Base-by-base conservation (phyloP, 768 basidiomycete genomes). In the Russula sp. region DNA sequence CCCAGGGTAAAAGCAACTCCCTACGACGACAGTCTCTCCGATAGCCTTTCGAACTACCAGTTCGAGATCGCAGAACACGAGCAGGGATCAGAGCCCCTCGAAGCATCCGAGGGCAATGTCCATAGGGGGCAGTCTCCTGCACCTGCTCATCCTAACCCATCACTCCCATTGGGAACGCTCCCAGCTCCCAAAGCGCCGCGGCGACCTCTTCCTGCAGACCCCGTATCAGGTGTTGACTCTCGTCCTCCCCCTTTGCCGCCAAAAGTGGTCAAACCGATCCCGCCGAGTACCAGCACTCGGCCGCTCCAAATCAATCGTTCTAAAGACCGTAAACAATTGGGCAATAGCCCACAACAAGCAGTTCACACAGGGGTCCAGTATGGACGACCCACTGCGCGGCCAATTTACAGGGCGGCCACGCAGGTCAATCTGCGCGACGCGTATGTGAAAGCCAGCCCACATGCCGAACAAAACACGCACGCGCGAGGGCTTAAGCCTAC, bases 261-360 rank as follows among this genome's bases (percentile, higher is more conserved):
- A 10, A 47, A 7, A 40, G 20, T 5, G 27, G 18, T 6, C 16
- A 55, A 13, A 45, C 57, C 31, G 11, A 27, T 50, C 6, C 34
- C 16, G 2, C 22, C 48, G 18, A 32, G 8, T 0, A n/a, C 58
- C 18, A 34, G 47, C 20, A 56, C 63, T 32, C 63, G 54, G 14
- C 63, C 58, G 6, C 53, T 64, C 14, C 54, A 34, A 14, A 64
- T 64, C 16, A 32, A 60, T 13, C 63, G 54, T 60, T 50, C 54
- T n/a, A 60, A 39, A 53, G 55, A 50, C 48, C 48, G 8, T 39
- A 40, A 35, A 32, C 52, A 37, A 31, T 16, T 8, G 32, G 47
- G 48, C n/a, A 31, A 7, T 40, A 10, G 34, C 13, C 34, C 35
- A 22, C 53, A 55, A 22, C 47, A n/a, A 31, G 2, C 45, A 22